Percentiles rank a stretch among this genome's conserved stretches.
These are phyloP conservation scores for Botryosphaeria agaves DNA, from an alignment of 2,329 filamentous ascomycete species.

Conservation along the genomic window DNA sequence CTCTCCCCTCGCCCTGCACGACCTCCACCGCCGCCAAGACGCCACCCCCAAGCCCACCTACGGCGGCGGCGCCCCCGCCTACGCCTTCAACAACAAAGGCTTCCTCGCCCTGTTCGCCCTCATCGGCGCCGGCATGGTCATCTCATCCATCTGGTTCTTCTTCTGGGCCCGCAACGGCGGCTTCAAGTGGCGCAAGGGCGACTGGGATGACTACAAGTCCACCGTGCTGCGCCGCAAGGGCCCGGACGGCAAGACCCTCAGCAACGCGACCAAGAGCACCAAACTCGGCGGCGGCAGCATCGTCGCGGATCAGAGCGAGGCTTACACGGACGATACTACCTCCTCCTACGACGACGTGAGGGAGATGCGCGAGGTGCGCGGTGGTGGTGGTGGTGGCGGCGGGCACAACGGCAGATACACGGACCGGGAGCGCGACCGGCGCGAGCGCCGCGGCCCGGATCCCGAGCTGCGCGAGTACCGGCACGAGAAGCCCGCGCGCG, in stretches of 20 bases:
- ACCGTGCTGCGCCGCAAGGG: conserved; percentile 80
- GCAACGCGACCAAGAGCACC: conserved; percentile 66
- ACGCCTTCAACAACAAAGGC: conserved; percentile 33
- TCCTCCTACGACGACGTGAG: conserved; percentile 24
- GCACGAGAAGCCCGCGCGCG: conserved; percentile 67
- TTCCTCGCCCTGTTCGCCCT: conserved; percentile 78
- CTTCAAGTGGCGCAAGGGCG: conserved; percentile 66
- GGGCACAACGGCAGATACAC: conserved; percentile 3
- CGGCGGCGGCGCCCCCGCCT: conserved; percentile 17
- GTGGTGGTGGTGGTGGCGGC: conserved; percentile 12
- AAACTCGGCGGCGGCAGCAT: conserved; percentile 72
- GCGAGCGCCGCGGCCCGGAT: conserved; percentile 35
- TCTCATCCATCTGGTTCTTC: conserved; percentile 86
- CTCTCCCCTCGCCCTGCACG: conserved; percentile 15
- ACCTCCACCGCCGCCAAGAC: conserved; percentile 12
- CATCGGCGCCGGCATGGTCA: conserved; percentile 59
- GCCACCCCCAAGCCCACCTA: conserved; percentile 9
- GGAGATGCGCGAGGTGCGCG: conserved; percentile 21
- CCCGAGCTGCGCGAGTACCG: conserved; percentile 66
- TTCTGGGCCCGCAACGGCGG: conserved; percentile 96
- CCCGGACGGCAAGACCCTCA: conserved; percentile 73
- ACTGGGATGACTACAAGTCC: conserved; percentile 98
- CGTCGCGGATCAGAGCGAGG: conserved; percentile 27
- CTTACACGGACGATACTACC: conserved; percentile 27
- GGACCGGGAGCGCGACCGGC: conserved; percentile 35